phyloP scores from a whole-genome alignment of 345 rosid species.

The Populus deltoides region DNA sequence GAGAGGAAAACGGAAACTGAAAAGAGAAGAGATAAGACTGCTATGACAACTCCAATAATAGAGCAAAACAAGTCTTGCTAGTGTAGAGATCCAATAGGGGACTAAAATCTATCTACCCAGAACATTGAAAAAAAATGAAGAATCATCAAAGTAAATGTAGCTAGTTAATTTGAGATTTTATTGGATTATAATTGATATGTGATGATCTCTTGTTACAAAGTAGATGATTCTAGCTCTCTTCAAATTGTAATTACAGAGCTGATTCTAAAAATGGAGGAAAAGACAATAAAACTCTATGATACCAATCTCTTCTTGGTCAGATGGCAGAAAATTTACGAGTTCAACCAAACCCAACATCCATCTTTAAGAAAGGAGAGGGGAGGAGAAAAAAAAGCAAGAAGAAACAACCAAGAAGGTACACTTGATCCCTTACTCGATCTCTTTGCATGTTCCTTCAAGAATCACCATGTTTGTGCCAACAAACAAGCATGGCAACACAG shows the following conservation, averaged over 20 bases:
- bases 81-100: constrained; percentile 38
- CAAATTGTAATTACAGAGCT: constrained; percentile 27
- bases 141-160: background rate
- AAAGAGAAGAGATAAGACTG: constrained; percentile 4
- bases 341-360: constrained; percentile 25
- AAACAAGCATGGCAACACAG: constrained; percentile 98
- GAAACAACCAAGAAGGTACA: constrained; percentile 5
- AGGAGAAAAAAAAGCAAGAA: background rate
- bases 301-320: constrained; percentile 16
- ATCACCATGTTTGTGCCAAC: constrained; percentile 97
- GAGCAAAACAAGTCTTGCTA: constrained; percentile 25
- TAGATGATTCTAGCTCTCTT: constrained; percentile 37
- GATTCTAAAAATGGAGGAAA: constrained; percentile 9
- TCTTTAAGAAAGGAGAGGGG: constrained; percentile 8
- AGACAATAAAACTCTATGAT: constrained; percentile 5
- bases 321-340: constrained; percentile 19
- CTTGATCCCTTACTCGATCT: background rate
- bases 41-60: constrained; percentile 26
- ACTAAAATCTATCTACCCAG: background rate
- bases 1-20: constrained; percentile 30
- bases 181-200: constrained; percentile 12
- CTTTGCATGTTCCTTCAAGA: constrained; percentile 30
- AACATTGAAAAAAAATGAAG: background rate
- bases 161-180: background rate
- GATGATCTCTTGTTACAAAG: constrained; percentile 37